phyloP scores from a whole-genome alignment of 805 yeast species.

The Wickerhamiella slavikovae region DNA sequence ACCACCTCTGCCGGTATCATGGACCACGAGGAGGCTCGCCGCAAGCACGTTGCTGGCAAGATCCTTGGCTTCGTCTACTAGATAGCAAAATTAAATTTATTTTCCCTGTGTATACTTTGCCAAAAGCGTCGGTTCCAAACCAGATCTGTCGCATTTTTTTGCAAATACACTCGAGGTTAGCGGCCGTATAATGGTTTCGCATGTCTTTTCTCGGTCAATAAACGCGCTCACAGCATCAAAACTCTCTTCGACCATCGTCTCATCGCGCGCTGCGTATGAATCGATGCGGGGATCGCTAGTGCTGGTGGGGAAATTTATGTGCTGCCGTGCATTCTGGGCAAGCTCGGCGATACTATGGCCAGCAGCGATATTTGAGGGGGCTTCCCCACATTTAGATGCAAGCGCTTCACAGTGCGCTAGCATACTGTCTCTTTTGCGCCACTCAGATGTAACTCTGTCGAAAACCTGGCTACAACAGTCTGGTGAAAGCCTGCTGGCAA shows the following conservation, averaged over 20 bases:
- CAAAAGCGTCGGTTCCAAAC: background rate
- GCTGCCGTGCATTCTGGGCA: conserved; percentile 7
- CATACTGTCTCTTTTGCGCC: conserved; percentile 9
- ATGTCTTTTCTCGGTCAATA: conserved; percentile 1
- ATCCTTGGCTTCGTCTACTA: conserved; percentile 95
- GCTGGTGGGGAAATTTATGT: too few species aligned
- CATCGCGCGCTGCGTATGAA: conserved; percentile 11
- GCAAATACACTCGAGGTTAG: conserved; percentile 1
- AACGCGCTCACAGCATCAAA: background rate
- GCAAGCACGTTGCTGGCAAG: conserved; percentile 99
- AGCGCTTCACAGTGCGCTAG: conserved; percentile 6
- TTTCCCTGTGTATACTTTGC: too few species aligned
- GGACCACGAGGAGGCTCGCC: conserved; percentile 99
- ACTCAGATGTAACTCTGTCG: conserved; percentile 6
- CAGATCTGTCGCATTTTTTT: conserved; percentile 1
- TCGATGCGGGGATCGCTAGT: conserved; percentile 13
- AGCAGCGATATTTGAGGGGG: conserved; percentile 7
- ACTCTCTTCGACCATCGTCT: too few species aligned
- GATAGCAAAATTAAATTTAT: conserved; percentile 6
- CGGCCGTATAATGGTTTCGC: conserved; percentile 2
- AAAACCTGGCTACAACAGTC: conserved; percentile 8
- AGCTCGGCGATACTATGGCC: conserved; percentile 10
- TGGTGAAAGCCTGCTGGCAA: conserved; percentile 13
- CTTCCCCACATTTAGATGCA: background rate
- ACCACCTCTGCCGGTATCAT: conserved; percentile 98